Percentiles rank a stretch among this genome's conserved stretches.
Evolutionary conservation across 225 moss, liverwort and hornwort species (phyloP).

Genomic region (Climacium dendroides): DNA sequence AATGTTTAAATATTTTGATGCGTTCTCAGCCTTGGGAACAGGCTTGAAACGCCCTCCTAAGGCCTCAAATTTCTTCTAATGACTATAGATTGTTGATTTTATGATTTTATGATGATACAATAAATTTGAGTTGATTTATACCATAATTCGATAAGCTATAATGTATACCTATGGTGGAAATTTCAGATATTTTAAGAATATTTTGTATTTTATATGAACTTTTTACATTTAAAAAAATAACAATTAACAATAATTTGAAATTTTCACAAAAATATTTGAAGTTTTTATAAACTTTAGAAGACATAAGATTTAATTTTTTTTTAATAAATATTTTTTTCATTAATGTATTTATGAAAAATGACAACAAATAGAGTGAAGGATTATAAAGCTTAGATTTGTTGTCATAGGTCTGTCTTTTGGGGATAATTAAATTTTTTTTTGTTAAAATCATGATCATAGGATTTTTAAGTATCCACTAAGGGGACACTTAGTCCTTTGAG

Average conservation of each 20-base stretch:
- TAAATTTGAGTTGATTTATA: not conserved
- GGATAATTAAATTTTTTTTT: not conserved
- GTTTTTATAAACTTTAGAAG: not conserved
- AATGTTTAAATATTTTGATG: no score
- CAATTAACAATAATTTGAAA: not conserved
- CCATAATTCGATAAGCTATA: not conserved
- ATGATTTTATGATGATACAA: not conserved
- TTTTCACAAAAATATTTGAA: not conserved
- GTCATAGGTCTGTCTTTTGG: rapidly evolving
- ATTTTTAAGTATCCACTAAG: not conserved
- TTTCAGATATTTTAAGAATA: not conserved
- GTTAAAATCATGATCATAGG: not conserved
- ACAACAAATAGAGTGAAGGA: not conserved
- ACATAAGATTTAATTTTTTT: no score
- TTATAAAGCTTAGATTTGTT: not conserved
- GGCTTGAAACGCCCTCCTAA: no score
- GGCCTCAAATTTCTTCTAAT: no score
- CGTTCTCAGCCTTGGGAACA: no score
- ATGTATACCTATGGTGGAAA: not conserved
- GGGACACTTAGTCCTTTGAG: not conserved
- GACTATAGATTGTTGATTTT: not conserved
- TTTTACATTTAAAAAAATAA: rapidly evolving
- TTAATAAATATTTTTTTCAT: not conserved
- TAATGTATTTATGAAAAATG: not conserved
- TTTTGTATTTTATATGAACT: not conserved